Conservation (phyloP, 352 stramenopile genomes). For the Phytophthora macrochlamydospora region DNA sequence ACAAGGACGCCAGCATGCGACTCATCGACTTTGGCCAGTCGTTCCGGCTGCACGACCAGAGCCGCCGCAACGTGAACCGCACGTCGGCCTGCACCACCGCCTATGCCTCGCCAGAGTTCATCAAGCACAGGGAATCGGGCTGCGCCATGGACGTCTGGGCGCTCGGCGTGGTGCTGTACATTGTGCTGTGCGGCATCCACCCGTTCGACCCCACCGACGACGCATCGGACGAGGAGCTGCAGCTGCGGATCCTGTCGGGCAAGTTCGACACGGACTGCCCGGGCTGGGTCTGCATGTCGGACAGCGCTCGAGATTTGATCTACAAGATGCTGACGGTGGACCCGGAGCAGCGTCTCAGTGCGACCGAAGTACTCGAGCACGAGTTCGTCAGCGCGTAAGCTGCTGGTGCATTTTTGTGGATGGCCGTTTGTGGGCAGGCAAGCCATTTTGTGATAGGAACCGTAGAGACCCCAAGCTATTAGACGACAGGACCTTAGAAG, state of each 20-base stretch:
- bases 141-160: slow-evolving; percentile 64
- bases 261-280: slow-evolving; percentile 38
- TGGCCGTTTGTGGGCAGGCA: slow-evolving; percentile 2
- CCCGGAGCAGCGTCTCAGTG: slow-evolving; percentile 44
- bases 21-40: slow-evolving; percentile 87
- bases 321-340: slow-evolving; percentile 49
- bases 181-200: slow-evolving; percentile 55
- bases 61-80: slow-evolving; percentile 12
- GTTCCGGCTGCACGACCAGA: slow-evolving; percentile 32
- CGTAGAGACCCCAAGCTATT: slow-evolving; percentile 5
- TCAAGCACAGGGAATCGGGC: slow-evolving; percentile 27
- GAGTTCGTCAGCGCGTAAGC: slow-evolving; percentile 33
- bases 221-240: slow-evolving; percentile 44
- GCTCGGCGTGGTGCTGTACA: slow-evolving; percentile 61
- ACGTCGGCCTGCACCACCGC: slow-evolving; percentile 36
- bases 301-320: slow-evolving; percentile 48
- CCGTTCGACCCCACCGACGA: slow-evolving; percentile 67
- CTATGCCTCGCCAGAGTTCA: slow-evolving; percentile 52
- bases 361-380: slow-evolving; percentile 55
- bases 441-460: not conserved
- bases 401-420: slow-evolving; percentile 2
- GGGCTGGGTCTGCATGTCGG: slow-evolving; percentile 48
- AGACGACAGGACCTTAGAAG: slow-evolving; percentile 24
- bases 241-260: slow-evolving; percentile 42
- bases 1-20: slow-evolving; percentile 45